These are phyloP conservation scores for Diaporthe caulivora DNA, from an alignment of 2,329 filamentous ascomycete species.

Conservation along the genomic window DNA sequence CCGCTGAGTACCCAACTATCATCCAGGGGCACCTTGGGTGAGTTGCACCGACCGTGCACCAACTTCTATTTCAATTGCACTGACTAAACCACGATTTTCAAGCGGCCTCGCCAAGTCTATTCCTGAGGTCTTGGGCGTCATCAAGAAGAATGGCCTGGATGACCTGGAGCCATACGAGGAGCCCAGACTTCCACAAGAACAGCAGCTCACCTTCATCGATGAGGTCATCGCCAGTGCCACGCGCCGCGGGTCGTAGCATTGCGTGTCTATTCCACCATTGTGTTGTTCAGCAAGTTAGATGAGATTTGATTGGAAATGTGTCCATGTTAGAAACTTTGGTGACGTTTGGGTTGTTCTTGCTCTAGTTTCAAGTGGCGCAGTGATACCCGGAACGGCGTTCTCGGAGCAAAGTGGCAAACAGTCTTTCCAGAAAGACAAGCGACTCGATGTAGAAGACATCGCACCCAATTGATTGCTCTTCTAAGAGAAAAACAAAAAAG, in stretches of 20 bases:
- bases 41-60: conserved; percentile 42
- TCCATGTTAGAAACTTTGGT: background rate
- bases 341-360: background rate
- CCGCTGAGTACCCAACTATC: conserved; percentile 78
- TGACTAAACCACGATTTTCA: background rate
- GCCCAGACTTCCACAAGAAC: conserved; percentile 46
- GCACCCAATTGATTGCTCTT: conserved; percentile 1
- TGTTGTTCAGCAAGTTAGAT: background rate
- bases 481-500: background rate
- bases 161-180: conserved; percentile 43
- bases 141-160: conserved; percentile 42
- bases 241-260: background rate
- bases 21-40: conserved; percentile 78
- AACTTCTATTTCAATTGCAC: background rate
- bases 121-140: conserved; percentile 37
- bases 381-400: conserved; percentile 32
- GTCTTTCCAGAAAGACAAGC: background rate
- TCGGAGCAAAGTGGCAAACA: background rate
- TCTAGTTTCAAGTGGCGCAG: background rate
- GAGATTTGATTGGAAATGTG: background rate
- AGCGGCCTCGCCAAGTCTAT: conserved; percentile 46
- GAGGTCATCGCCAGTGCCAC: conserved; percentile 23
- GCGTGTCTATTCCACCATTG: background rate
- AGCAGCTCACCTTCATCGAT: conserved; percentile 50
- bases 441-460: background rate